Conservation (phyloP, 1,139 yeast genomes). For the Pichia sp. region DNA sequence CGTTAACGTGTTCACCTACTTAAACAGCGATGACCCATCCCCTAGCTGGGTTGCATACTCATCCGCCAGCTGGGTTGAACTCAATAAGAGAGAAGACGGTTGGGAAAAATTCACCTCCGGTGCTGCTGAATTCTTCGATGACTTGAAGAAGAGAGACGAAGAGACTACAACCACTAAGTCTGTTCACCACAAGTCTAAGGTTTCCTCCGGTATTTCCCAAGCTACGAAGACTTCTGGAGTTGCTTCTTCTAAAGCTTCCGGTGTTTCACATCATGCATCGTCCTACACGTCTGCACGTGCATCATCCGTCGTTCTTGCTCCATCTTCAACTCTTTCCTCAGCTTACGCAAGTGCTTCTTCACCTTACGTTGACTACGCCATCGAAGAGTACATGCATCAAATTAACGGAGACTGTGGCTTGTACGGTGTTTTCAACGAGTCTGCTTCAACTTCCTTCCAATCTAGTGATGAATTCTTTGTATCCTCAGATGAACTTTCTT, state of each 20-base stretch:
- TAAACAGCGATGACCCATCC: neutral
- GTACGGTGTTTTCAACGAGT: constrained; percentile 47
- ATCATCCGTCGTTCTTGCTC: neutral
- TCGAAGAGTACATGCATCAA: constrained; percentile 4
- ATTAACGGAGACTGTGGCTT: constrained; percentile 30
- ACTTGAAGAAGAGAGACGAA: constrained; percentile 7
- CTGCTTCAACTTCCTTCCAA: constrained; percentile 43
- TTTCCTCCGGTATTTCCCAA: neutral
- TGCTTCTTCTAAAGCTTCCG: neutral
- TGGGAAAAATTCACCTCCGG: constrained; percentile 8
- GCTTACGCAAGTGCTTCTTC: constrained; percentile 1
- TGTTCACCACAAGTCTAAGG: neutral
- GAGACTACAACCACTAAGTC: neutral
- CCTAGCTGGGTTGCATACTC: neutral
- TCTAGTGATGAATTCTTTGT: constrained; percentile 23
- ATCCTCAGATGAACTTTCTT: constrained; percentile 53
- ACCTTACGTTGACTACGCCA: neutral
- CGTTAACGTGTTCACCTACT: neutral
- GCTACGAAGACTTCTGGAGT: neutral
- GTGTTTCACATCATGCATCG: neutral
- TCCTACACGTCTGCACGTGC: neutral
- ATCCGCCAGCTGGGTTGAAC: neutral
- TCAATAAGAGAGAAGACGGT: constrained; percentile 12
- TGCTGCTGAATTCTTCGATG: constrained; percentile 7
- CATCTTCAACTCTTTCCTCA: neutral